A percentile compares a stretch with the other conserved stretches of the same genome.
These are phyloP conservation scores for Neurospora discreta DNA, from an alignment of 495 filamentous ascomycete species.

Conservation along the genomic window DNA sequence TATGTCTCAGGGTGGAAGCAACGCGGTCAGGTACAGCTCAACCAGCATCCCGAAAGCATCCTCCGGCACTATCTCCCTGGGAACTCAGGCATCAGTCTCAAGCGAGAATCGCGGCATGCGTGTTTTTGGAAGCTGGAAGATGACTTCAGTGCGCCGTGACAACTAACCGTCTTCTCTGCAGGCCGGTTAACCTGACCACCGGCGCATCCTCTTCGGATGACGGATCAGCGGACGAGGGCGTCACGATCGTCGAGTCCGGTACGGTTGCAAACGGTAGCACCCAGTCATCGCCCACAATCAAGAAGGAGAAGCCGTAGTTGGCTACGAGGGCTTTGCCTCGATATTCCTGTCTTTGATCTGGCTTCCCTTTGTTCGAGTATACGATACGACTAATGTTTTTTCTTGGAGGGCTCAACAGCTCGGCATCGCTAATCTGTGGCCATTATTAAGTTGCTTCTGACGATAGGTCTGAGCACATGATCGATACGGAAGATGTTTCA, in stretches of 20 bases:
- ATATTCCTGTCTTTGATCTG: slow-evolving; percentile 1
- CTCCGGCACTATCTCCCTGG: background rate
- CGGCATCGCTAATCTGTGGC: slow-evolving; percentile 19
- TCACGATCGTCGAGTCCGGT: slow-evolving; percentile 41
- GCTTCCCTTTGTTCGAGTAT: slow-evolving; percentile 5
- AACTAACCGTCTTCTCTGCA: slow-evolving; percentile 18
- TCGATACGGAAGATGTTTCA: slow-evolving; percentile 13
- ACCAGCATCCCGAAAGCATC: background rate
- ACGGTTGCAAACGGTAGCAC: slow-evolving; percentile 38
- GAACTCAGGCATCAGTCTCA: background rate
- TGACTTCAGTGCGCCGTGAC: slow-evolving; percentile 2
- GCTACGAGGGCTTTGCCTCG: slow-evolving; percentile 1
- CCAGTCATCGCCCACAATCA: slow-evolving; percentile 37
- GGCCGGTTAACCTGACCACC: slow-evolving; percentile 14
- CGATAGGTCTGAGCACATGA: slow-evolving; percentile 11
- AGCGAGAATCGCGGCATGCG: background rate
- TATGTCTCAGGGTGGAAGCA: slow-evolving; percentile 8
- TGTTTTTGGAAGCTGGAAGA: slow-evolving; percentile 3
- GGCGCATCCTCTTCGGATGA: slow-evolving; percentile 29
- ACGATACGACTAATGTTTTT: slow-evolving; percentile 8
- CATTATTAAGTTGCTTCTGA: slow-evolving; percentile 16
- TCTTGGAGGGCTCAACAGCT: slow-evolving; percentile 4
- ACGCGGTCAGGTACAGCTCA: slow-evolving; percentile 17
- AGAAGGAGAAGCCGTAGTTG: slow-evolving; percentile 29
- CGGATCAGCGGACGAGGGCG: slow-evolving; percentile 33